A percentile compares a stretch with the other conserved stretches of the same genome.
Evolutionary conservation across 768 basidiomycete genomes (phyloP).

Genomic region (Psilocybe sp.): DNA sequence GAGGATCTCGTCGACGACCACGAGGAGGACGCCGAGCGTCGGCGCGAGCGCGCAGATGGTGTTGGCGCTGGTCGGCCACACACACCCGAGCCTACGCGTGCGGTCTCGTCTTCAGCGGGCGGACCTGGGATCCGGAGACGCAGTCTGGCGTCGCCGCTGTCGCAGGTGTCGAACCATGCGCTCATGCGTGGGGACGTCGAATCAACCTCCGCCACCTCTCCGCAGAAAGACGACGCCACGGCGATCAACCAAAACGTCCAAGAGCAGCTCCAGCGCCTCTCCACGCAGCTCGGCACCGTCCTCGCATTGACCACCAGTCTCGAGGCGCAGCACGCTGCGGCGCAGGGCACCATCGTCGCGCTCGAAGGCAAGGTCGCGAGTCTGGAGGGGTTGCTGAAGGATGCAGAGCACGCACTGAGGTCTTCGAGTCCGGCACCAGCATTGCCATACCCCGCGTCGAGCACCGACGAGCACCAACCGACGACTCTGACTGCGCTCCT

Average conservation of each 20-base stretch:
- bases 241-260: slow-evolving; percentile 33
- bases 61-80: slow-evolving; percentile 57
- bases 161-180: not conserved
- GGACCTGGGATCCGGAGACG: not conserved
- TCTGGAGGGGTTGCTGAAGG: slow-evolving; percentile 63
- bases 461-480: not conserved
- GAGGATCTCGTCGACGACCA: slow-evolving; percentile 30
- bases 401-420: slow-evolving; percentile 32
- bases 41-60: slow-evolving; percentile 31
- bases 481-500: slow-evolving; percentile 49
- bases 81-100: slow-evolving; percentile 74
- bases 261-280: slow-evolving; percentile 63
- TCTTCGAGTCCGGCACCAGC: not conserved
- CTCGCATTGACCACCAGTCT: slow-evolving; percentile 69
- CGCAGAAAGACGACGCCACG: not conserved
- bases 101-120: slow-evolving; percentile 18
- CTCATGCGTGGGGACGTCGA: not conserved
- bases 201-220: slow-evolving; percentile 3
- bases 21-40: slow-evolving; percentile 30
- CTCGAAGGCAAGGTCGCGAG: slow-evolving; percentile 66
- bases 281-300: slow-evolving; percentile 74
- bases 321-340: slow-evolving; percentile 74
- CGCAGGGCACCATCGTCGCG: slow-evolving; percentile 68
- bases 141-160: slow-evolving; percentile 1
- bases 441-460: not conserved